Conservation (phyloP, 495 filamentous ascomycete genomes). For the Podospora didyma region DNA sequence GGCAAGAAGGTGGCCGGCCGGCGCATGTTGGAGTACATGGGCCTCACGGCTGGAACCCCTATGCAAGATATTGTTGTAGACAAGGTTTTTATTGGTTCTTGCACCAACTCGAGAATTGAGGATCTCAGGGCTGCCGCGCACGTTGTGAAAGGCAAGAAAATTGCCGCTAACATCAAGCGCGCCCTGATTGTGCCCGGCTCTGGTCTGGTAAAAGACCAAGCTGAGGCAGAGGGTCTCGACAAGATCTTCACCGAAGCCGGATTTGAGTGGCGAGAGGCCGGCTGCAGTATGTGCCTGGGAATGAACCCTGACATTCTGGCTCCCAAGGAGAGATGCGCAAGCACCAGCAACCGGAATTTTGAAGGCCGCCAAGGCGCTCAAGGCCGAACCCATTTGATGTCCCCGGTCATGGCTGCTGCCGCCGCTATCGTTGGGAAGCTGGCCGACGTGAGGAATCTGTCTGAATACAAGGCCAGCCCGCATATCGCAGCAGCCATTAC, state of each 20-base stretch:
- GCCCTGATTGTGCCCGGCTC: constrained; percentile 97
- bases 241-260: constrained; percentile 88
- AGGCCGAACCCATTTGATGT: constrained; percentile 94
- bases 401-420: constrained; percentile 92
- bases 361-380: constrained; percentile 93
- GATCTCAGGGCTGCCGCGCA: constrained; percentile 86
- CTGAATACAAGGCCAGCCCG: constrained; percentile 55
- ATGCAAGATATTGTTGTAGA: constrained; percentile 90
- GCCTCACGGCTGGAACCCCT: constrained; percentile 73
- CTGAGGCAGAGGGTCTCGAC: constrained; percentile 87
- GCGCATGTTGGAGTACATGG: constrained; percentile 94
- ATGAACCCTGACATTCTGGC: constrained; percentile 99
- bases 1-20: constrained; percentile 72
- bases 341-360: constrained; percentile 96
- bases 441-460: constrained; percentile 80
- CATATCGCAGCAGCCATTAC: constrained; percentile 26
- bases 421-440: constrained; percentile 87
- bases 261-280: constrained; percentile 97
- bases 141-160: constrained; percentile 79
- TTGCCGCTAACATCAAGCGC: constrained; percentile 82
- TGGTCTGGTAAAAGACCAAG: constrained; percentile 88
- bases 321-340: constrained; percentile 88
- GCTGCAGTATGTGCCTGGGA: constrained; percentile 97
- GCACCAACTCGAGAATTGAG: constrained; percentile 96
- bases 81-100: constrained; percentile 97